phyloP scores from a whole-genome alignment of 208 protist species.

The Crithidia mellificae region DNA sequence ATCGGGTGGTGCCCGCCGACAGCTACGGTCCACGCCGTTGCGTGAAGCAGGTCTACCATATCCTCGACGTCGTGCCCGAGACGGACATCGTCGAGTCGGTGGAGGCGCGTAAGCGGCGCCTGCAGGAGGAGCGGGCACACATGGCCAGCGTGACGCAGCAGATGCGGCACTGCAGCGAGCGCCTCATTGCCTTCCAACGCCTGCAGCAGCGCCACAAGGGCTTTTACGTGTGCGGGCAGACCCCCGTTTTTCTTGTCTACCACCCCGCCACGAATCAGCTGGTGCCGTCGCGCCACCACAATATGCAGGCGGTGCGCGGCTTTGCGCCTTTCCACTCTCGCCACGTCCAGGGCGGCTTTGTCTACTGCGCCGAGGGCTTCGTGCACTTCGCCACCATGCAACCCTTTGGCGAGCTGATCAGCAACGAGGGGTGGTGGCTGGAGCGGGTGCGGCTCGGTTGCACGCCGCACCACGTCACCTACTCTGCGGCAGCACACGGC shows the following conservation, averaged over 20 bases:
- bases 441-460: conserved; percentile 66
- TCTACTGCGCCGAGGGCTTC: conserved; percentile 83
- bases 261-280: conserved; percentile 53
- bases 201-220: conserved; percentile 48
- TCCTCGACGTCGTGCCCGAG: conserved; percentile 73
- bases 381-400: conserved; percentile 80
- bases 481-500: conserved; percentile 60
- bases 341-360: conserved; percentile 55
- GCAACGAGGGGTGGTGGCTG: conserved; percentile 63
- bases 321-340: conserved; percentile 73
- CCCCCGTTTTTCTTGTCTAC: conserved; percentile 81
- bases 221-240: conserved; percentile 84
- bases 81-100: conserved; percentile 78
- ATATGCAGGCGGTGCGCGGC: conserved; percentile 57
- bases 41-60: conserved; percentile 74
- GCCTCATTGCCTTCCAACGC: conserved; percentile 56
- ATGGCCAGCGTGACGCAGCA: conserved; percentile 64
- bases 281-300: conserved; percentile 64
- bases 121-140: conserved; percentile 55
- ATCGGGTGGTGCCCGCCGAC: conserved; percentile 49
- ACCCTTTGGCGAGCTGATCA: conserved; percentile 46
- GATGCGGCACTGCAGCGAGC: conserved; percentile 66
- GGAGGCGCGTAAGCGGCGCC: conserved; percentile 65
- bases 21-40: conserved; percentile 52
- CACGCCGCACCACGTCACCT: conserved; percentile 84